Evolutionary conservation across 2,329 filamentous ascomycete genomes (phyloP).

Genomic region (Stachybotrys echinatus): DNA sequence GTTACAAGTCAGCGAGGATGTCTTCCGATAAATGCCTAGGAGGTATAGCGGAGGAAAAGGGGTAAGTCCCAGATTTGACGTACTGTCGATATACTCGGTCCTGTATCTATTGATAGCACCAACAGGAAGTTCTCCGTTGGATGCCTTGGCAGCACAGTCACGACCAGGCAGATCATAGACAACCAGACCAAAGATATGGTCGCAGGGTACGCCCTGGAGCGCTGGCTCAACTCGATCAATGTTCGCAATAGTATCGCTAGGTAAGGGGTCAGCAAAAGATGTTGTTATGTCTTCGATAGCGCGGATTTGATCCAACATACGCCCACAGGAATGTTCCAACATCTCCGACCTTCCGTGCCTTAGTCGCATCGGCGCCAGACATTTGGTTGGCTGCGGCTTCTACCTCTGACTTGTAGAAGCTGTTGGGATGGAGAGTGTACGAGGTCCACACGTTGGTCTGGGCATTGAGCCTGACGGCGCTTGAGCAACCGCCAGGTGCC

Average conservation of each 20-base stretch:
- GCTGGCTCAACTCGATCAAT: slow-evolving; percentile 39
- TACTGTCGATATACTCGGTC: slow-evolving; percentile 47
- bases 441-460: slow-evolving; percentile 29
- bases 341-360: slow-evolving; percentile 44
- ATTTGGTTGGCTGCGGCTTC: slow-evolving; percentile 57
- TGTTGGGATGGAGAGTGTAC: slow-evolving; percentile 35
- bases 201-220: slow-evolving; percentile 35
- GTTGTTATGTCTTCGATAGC: too few species aligned
- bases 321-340: slow-evolving; percentile 50
- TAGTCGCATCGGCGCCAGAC: slow-evolving; percentile 47
- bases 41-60: too few species aligned
- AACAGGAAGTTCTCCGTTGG: slow-evolving; percentile 51
- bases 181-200: slow-evolving; percentile 44
- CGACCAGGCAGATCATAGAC: slow-evolving; percentile 55
- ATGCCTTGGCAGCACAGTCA: slow-evolving; percentile 52
- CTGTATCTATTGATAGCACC: slow-evolving; percentile 48
- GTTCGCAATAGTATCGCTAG: slow-evolving; percentile 45
- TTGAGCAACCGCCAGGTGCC: slow-evolving; percentile 22
- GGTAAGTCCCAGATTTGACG: too few species aligned
- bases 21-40: too few species aligned
- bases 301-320: too few species aligned
- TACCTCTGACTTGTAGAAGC: slow-evolving; percentile 49
- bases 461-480: slow-evolving; percentile 31
- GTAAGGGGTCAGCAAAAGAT: background rate
- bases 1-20: background rate